Evolutionary conservation across 179 eudicot species (phyloP).

Genomic region (Heliamphora pulchella): DNA sequence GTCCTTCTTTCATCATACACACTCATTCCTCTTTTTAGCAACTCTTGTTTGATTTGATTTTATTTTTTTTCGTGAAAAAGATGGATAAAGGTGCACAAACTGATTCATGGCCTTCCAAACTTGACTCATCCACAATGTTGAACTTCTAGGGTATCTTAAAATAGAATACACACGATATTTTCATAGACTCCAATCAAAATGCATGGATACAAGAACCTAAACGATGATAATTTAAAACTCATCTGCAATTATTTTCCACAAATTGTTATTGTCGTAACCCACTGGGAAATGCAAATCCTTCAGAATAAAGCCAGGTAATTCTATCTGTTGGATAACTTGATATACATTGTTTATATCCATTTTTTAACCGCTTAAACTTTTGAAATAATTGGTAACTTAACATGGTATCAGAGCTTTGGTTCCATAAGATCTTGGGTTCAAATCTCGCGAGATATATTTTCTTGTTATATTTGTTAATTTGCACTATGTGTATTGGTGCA

Average conservation of each 20-base stretch:
- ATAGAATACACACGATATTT: neutral
- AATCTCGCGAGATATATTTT: too few species aligned
- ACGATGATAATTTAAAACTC: neutral
- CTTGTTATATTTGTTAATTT: too few species aligned
- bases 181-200: neutral
- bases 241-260: neutral
- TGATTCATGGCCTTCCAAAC: neutral
- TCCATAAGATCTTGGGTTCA: too few species aligned
- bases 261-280: neutral
- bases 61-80: neutral
- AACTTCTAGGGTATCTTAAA: neutral
- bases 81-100: neutral
- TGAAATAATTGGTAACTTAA: too few species aligned
- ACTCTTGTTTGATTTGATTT: neutral
- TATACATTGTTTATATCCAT: too few species aligned
- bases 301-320: neutral
- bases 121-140: slow-evolving; percentile 5
- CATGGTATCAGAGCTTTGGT: too few species aligned
- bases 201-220: neutral
- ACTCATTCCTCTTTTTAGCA: neutral
- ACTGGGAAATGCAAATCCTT: neutral
- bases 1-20: neutral
- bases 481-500: too few species aligned
- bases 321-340: too few species aligned
- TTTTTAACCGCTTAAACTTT: too few species aligned